Percentiles rank a stretch among this genome's conserved stretches.
These are phyloP conservation scores for Leccinum obscurum DNA, from an alignment of 768 basidiomycete genomes.

Conservation along the genomic window DNA sequence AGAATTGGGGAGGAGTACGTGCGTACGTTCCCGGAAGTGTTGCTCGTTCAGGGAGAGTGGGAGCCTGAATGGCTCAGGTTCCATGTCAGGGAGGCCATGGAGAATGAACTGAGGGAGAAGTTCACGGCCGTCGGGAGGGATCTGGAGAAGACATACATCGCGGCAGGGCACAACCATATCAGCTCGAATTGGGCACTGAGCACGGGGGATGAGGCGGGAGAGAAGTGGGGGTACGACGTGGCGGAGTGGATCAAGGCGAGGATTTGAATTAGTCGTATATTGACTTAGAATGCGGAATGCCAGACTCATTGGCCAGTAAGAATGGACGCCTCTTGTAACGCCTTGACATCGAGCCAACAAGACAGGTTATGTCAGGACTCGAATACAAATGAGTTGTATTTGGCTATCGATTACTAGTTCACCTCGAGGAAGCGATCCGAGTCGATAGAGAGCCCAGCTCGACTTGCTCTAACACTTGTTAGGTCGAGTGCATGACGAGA, in stretches of 20 bases:
- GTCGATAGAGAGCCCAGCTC: no score
- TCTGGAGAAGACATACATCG: slow-evolving; percentile 36
- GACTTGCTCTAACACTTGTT: no score
- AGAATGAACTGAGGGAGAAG: slow-evolving; percentile 38
- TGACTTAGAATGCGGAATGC: slow-evolving; percentile 8
- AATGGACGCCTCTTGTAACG: background rate
- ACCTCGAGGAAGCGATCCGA: no score
- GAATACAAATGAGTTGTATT: background rate
- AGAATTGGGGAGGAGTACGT: slow-evolving; percentile 37
- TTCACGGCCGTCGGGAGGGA: slow-evolving; percentile 26
- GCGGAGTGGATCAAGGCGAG: slow-evolving; percentile 34
- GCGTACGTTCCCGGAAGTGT: slow-evolving; percentile 43
- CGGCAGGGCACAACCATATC: slow-evolving; percentile 61
- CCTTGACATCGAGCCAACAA: background rate
- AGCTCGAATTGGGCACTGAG: slow-evolving; percentile 51
- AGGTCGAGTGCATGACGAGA: no score
- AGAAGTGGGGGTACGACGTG: slow-evolving; percentile 59
- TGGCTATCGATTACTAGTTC: background rate
- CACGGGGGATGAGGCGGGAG: slow-evolving; percentile 57
- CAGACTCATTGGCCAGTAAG: background rate
- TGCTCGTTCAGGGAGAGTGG: slow-evolving; percentile 51
- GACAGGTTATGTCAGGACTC: no score
- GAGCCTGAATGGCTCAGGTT: slow-evolving; percentile 50
- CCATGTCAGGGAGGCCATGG: slow-evolving; percentile 39
- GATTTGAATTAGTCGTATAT: background rate